These are phyloP conservation scores for Aquilaria yunnanensis DNA, from an alignment of 345 rosid genomes.

Conservation along the genomic window DNA sequence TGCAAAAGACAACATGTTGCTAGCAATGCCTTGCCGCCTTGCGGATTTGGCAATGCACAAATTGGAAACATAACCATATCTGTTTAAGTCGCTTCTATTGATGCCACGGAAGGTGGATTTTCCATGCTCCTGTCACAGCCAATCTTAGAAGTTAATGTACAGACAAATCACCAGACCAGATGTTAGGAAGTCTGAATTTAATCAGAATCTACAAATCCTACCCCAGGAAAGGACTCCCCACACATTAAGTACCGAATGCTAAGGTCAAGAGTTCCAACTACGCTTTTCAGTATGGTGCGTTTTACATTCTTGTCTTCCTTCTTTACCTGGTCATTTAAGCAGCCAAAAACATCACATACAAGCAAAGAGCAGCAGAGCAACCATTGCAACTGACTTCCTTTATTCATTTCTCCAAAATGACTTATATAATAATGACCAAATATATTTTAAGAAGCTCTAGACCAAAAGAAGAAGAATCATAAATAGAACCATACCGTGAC, in stretches of 20 bases:
- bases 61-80: constrained; percentile 72
- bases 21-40: constrained; percentile 79
- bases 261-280: constrained; percentile 87
- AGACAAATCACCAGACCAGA: constrained; percentile 5
- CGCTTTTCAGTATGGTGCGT: constrained; percentile 64
- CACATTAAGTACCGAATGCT: constrained; percentile 51
- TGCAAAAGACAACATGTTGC: constrained; percentile 67
- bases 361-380: not conserved
- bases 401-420: not conserved
- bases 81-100: constrained; percentile 30
- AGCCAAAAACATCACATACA: constrained; percentile 1
- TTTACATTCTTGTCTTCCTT: constrained; percentile 51
- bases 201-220: constrained; percentile 13
- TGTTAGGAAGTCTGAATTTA: constrained; percentile 6
- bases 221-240: constrained; percentile 93
- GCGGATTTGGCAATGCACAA: constrained; percentile 79
- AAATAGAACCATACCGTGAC: constrained; percentile 43
- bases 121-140: constrained; percentile 44
- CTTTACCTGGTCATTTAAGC: constrained; percentile 44
- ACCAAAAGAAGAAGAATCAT: not conserved
- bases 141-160: constrained; percentile 10
- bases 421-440: constrained; percentile 5
- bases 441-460: not conserved
- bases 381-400: not conserved
- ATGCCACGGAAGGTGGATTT: constrained; percentile 48